Percentiles rank a stretch among this genome's conserved stretches.
phyloP scores from a whole-genome alignment of 75 land plant species.

The Cunninghamia lanceolata region DNA sequence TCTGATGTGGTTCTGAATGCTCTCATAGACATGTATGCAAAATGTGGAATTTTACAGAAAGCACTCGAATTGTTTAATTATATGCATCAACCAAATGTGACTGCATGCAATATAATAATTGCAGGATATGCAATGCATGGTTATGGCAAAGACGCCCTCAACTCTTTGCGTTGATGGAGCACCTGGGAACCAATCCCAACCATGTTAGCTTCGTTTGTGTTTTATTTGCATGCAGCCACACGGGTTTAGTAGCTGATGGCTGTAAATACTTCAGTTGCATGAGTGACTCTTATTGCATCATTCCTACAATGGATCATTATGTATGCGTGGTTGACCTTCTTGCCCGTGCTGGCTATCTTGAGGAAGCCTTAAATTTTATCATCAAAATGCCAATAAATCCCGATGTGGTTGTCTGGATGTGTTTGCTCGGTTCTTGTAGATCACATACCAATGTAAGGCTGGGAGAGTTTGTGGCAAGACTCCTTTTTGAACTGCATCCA shows the following conservation, averaged over 20 bases:
- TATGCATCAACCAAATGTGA: slow-evolving; percentile 12
- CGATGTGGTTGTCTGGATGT: not conserved
- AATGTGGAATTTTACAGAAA: slow-evolving; percentile 24
- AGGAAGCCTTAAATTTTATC: slow-evolving; percentile 47
- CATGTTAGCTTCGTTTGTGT: slow-evolving; percentile 15
- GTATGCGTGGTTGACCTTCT: slow-evolving; percentile 54
- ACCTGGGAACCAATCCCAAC: slow-evolving; percentile 12
- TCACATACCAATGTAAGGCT: not conserved
- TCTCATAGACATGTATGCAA: slow-evolving; percentile 26
- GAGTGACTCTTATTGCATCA: slow-evolving; percentile 38
- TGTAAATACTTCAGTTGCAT: slow-evolving; percentile 42
- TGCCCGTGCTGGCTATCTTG: slow-evolving; percentile 45
- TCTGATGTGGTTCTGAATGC: slow-evolving; percentile 22
- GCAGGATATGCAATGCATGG: slow-evolving; percentile 20
- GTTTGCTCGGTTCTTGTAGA: slow-evolving; percentile 3
- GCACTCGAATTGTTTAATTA: slow-evolving; percentile 19
- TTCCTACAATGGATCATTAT: slow-evolving; percentile 44
- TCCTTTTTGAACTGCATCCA: not conserved
- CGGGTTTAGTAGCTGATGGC: slow-evolving; percentile 49
- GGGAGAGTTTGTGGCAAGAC: not conserved
- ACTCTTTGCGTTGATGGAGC: slow-evolving; percentile 10
- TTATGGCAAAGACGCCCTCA: slow-evolving; percentile 6
- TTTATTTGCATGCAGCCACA: slow-evolving; percentile 32
- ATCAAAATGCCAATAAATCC: slow-evolving; percentile 13
- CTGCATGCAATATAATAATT: slow-evolving; percentile 18